Conservation (phyloP, 495 filamentous ascomycete genomes). For the Penicillium diatomitis region DNA sequence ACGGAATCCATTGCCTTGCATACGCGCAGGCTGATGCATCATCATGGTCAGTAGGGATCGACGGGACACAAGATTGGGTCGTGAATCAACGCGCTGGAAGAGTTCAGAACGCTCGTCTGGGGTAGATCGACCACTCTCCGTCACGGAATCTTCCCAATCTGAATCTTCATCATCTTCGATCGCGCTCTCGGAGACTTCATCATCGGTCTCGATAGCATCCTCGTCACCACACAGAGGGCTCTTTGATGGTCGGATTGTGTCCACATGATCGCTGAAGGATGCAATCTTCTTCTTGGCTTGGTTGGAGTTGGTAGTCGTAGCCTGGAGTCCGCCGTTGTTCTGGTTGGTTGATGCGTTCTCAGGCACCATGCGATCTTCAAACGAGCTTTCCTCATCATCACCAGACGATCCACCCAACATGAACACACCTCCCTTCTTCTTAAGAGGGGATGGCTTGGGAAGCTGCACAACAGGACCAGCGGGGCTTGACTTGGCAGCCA, state of each 20-base stretch:
- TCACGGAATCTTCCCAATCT: slow-evolving; percentile 90
- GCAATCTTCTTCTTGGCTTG: slow-evolving; percentile 70
- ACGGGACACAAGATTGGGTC: slow-evolving; percentile 73
- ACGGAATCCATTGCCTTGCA: slow-evolving; percentile 46
- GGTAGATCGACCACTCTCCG: slow-evolving; percentile 73
- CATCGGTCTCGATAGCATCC: slow-evolving; percentile 65
- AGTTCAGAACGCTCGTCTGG: slow-evolving; percentile 61
- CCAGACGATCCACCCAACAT: slow-evolving; percentile 70
- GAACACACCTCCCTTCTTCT: slow-evolving; percentile 62
- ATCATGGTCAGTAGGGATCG: slow-evolving; percentile 84
- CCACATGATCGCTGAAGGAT: slow-evolving; percentile 75
- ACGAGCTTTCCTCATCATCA: slow-evolving; percentile 69
- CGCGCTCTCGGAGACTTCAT: slow-evolving; percentile 68
- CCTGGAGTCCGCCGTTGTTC: slow-evolving; percentile 40
- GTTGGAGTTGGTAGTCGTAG: slow-evolving; percentile 16
- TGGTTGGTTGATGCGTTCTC: slow-evolving; percentile 37
- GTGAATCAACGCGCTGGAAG: slow-evolving; percentile 87
- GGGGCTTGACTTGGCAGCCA: slow-evolving; percentile 41
- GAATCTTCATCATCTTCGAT: slow-evolving; percentile 83
- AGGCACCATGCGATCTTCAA: slow-evolving; percentile 55
- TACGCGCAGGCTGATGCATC: slow-evolving; percentile 59
- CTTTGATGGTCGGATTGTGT: slow-evolving; percentile 51
- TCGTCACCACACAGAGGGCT: slow-evolving; percentile 55
- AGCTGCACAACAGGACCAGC: slow-evolving; percentile 36
- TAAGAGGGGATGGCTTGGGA: slow-evolving; percentile 34